These are phyloP conservation scores for Pyrus pyrifolia DNA, from an alignment of 306 rosid species.

Conservation along the genomic window DNA sequence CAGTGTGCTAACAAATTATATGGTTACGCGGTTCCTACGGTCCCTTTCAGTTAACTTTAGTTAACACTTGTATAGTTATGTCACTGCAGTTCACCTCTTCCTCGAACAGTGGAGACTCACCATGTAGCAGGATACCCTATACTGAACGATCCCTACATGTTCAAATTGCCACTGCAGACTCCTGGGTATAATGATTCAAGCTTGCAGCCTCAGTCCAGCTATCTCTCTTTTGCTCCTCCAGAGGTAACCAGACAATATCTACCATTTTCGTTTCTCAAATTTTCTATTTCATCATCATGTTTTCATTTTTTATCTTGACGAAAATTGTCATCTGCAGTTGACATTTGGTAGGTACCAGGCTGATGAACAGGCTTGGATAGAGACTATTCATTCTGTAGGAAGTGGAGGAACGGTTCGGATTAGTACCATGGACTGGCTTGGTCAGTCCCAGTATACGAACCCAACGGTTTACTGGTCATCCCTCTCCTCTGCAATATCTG, in stretches of 20 bases:
- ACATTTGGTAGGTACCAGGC: conserved; percentile 68
- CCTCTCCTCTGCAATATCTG: conserved; percentile 78
- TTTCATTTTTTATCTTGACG: neutral
- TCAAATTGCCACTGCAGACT: conserved; percentile 49
- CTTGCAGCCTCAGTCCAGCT: conserved; percentile 42
- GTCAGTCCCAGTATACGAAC: conserved; percentile 66
- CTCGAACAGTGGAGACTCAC: conserved; percentile 37
- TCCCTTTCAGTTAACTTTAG: neutral
- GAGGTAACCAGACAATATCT: conserved; percentile 52
- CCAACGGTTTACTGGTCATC: conserved; percentile 78
- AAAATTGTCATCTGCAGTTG: conserved; percentile 49
- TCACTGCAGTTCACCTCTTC: conserved; percentile 68
- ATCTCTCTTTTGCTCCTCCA: conserved; percentile 88
- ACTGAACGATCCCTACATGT: conserved; percentile 48
- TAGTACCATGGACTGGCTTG: conserved; percentile 96
- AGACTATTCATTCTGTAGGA: conserved; percentile 71
- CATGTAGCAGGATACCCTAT: conserved; percentile 71
- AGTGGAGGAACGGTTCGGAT: conserved; percentile 48
- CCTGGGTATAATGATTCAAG: conserved; percentile 53
- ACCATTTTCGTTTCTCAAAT: neutral
- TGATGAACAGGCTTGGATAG: conserved; percentile 92
- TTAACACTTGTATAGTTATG: conserved; percentile 9
- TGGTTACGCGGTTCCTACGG: neutral
- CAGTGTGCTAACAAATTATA: too few relatives aligned
- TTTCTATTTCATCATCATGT: neutral